Evolutionary conservation across 257 asterid genomes (phyloP).

Genomic region (Ilex aquifolium): DNA sequence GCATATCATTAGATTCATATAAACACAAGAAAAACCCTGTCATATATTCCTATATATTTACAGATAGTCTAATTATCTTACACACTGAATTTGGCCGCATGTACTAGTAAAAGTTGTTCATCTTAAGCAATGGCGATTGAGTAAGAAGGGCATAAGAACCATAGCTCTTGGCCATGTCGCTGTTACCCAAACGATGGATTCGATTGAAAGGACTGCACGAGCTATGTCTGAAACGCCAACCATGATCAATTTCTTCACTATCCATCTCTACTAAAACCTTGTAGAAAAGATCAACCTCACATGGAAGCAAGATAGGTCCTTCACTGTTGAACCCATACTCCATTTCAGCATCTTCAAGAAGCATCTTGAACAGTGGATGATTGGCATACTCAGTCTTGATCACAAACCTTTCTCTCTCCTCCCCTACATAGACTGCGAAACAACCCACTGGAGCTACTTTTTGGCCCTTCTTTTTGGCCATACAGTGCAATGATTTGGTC

Average conservation of each 20-base stretch:
- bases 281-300: conserved; percentile 26
- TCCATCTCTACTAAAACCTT: conserved; percentile 37
- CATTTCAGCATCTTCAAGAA: conserved; percentile 63
- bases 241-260: conserved; percentile 1
- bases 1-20: too few species aligned
- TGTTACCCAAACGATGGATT: conserved; percentile 6
- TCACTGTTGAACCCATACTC: conserved; percentile 37
- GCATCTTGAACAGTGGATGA: conserved; percentile 54
- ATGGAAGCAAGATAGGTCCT: conserved; percentile 36
- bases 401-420: conserved; percentile 15
- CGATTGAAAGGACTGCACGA: conserved; percentile 23
- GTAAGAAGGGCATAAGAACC: conserved; percentile 1
- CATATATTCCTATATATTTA: too few species aligned
- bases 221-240: conserved; percentile 2
- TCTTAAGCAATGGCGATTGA: not conserved
- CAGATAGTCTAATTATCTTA: too few species aligned
- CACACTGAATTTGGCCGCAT: too few species aligned
- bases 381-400: conserved; percentile 29
- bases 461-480: too few species aligned
- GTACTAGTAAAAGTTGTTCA: not conserved
- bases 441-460: conserved; percentile 38
- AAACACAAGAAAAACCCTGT: too few species aligned
- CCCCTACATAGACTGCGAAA: conserved; percentile 58
- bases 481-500: conserved; percentile 21
- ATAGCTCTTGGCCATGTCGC: conserved; percentile 6